A percentile compares a stretch with the other conserved stretches of the same genome.
These are phyloP conservation scores for Coffea canephora DNA, from an alignment of 257 asterid species.

Conservation along the genomic window DNA sequence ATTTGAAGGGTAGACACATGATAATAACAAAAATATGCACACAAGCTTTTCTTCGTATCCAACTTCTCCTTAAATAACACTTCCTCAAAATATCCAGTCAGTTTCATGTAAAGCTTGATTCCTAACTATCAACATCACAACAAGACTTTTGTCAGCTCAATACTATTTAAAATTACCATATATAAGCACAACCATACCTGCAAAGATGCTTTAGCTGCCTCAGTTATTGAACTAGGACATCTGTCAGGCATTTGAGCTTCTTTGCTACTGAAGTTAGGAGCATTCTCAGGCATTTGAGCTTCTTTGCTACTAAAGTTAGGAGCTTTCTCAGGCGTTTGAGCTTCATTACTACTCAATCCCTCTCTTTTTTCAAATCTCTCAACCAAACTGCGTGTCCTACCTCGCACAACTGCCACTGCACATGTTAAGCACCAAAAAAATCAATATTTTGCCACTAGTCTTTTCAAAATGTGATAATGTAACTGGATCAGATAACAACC, in stretches of 20 bases:
- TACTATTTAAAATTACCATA: not conserved
- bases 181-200: slow-evolving; percentile 4
- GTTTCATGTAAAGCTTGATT: not conserved
- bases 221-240: slow-evolving; percentile 21
- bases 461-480: not conserved
- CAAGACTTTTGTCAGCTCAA: not conserved
- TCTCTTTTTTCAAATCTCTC: slow-evolving; percentile 87
- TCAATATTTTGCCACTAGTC: slow-evolving; percentile 17
- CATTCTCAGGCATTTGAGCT: too few species aligned
- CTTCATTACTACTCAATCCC: slow-evolving; percentile 41
- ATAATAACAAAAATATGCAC: not conserved
- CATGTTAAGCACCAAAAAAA: slow-evolving; percentile 27
- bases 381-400: slow-evolving; percentile 93
- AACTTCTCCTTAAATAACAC: not conserved
- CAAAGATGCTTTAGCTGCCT: slow-evolving; percentile 13
- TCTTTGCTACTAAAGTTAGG: slow-evolving; percentile 9
- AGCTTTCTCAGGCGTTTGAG: slow-evolving; percentile 31
- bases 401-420: slow-evolving; percentile 76
- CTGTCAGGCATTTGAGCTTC: slow-evolving; percentile 41
- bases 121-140: not conserved
- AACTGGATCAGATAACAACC: slow-evolving; percentile 43
- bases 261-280: slow-evolving; percentile 19
- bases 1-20: not conserved
- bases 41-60: not conserved
- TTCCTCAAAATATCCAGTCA: slow-evolving; percentile 1